Conservation (phyloP, 108 stramenopile genomes). For the Cylindrotheca closterium region DNA sequence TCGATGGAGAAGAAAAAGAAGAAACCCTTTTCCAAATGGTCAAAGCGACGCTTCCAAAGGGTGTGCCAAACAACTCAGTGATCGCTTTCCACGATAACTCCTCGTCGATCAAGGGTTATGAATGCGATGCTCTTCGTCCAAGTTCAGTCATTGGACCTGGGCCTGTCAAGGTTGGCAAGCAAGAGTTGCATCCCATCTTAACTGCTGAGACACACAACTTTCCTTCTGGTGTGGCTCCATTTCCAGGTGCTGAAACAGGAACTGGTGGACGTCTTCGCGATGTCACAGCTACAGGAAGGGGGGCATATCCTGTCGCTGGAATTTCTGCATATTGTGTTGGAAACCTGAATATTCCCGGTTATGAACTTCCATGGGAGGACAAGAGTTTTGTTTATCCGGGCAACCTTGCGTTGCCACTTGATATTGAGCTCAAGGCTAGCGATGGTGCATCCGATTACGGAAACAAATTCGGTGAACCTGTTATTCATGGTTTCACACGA, state of each 20-base stretch:
- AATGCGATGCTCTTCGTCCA: constrained; percentile 63
- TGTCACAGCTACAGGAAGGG: constrained; percentile 98
- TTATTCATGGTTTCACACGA: constrained; percentile 94
- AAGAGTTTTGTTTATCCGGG: constrained; percentile 80
- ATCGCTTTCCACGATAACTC: constrained; percentile 99
- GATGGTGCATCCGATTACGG: constrained; percentile 99
- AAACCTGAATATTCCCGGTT: constrained; percentile 92
- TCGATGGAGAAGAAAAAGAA: constrained; percentile 93
- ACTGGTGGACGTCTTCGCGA: constrained; percentile 98
- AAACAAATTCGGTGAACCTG: constrained; percentile 99
- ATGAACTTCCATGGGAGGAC: constrained; percentile 96
- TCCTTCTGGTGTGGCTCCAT: constrained; percentile 97
- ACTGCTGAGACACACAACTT: constrained; percentile 99
- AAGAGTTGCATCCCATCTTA: constrained; percentile 89
- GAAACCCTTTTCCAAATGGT: constrained; percentile 97
- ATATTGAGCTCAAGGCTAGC: constrained; percentile 93
- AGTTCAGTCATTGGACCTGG: constrained; percentile 49
- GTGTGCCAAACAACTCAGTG: constrained; percentile 80
- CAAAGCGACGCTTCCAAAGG: constrained; percentile 91
- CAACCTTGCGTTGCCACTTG: constrained; percentile 88
- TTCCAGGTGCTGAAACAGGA: constrained; percentile 99
- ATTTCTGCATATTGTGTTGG: constrained; percentile 97
- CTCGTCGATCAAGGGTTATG: constrained; percentile 90
- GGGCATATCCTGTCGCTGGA: constrained; percentile 92
- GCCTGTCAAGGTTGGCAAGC: constrained; percentile 51